Conservation (phyloP, 345 rosid genomes). For the Citrus sinensis region DNA sequence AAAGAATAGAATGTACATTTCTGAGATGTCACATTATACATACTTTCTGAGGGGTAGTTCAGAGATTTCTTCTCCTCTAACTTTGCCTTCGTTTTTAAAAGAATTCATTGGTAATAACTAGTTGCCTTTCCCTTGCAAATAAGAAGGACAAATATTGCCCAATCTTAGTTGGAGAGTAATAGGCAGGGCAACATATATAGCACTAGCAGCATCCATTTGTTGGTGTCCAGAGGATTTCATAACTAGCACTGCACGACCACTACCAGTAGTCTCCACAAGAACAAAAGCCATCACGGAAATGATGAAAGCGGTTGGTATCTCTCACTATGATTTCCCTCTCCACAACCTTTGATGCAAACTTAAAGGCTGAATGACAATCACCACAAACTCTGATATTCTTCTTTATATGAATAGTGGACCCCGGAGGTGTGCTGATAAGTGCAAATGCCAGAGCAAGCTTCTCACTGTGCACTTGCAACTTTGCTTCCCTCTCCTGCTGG, state of each 20-base stretch:
- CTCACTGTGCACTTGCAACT: conserved; percentile 66
- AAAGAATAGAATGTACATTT: not conserved
- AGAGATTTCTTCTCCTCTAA: no score
- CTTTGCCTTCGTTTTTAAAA: no score
- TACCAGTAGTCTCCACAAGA: conserved; percentile 69
- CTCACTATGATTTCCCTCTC: conserved; percentile 56
- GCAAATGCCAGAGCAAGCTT: conserved; percentile 79
- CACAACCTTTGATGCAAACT: conserved; percentile 49
- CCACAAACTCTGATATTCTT: conserved; percentile 70
- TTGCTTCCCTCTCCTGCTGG: conserved; percentile 53
- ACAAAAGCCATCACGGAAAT: conserved; percentile 54
- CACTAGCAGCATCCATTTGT: no score
- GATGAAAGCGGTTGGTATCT: conserved; percentile 69
- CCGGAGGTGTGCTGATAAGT: conserved; percentile 49
- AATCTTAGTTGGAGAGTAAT: no score
- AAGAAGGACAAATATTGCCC: not conserved
- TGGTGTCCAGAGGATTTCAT: no score
- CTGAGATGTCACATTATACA: not conserved
- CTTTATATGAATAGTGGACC: conserved; percentile 56
- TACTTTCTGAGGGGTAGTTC: no score
- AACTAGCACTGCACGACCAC: conserved; percentile 5
- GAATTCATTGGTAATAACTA: no score
- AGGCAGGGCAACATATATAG: no score
- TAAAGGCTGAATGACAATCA: conserved; percentile 67
- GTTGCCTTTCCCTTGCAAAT: not conserved